A percentile compares a stretch with the other conserved stretches of the same genome.
Evolutionary conservation across 2,329 filamentous ascomycete genomes (phyloP).

Genomic region (Beauveria medogensis): DNA sequence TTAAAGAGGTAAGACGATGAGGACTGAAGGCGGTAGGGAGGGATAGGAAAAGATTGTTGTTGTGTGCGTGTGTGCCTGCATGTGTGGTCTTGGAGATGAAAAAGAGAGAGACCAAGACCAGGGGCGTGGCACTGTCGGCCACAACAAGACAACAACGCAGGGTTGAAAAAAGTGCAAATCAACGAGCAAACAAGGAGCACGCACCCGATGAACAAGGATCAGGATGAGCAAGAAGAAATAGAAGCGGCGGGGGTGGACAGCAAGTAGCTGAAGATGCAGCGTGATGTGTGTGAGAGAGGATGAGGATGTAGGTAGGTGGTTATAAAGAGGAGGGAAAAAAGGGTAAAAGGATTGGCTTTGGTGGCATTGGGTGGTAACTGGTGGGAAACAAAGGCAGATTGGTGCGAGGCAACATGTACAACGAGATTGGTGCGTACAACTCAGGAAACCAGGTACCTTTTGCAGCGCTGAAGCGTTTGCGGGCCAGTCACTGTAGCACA

Average conservation of each 20-base stretch:
- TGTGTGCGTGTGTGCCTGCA: neutral
- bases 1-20: neutral
- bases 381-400: neutral
- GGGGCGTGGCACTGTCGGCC: neutral
- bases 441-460: neutral
- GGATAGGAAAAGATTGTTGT: neutral
- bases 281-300: neutral
- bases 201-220: neutral
- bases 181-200: conserved; percentile 2
- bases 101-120: neutral
- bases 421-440: neutral
- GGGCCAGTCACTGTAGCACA: neutral
- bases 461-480: neutral
- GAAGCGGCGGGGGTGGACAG: neutral
- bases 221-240: neutral
- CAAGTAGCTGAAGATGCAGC: neutral
- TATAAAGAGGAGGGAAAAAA: conserved; percentile 4
- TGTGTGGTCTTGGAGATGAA: neutral
- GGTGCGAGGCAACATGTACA: neutral
- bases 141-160: neutral
- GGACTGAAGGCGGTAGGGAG: neutral
- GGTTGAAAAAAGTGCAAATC: conserved; percentile 5
- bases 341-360: neutral
- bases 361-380: neutral
- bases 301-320: neutral